These are phyloP conservation scores for Calonectria multiphialidica DNA, from an alignment of 2,329 filamentous ascomycete species.

Conservation along the genomic window DNA sequence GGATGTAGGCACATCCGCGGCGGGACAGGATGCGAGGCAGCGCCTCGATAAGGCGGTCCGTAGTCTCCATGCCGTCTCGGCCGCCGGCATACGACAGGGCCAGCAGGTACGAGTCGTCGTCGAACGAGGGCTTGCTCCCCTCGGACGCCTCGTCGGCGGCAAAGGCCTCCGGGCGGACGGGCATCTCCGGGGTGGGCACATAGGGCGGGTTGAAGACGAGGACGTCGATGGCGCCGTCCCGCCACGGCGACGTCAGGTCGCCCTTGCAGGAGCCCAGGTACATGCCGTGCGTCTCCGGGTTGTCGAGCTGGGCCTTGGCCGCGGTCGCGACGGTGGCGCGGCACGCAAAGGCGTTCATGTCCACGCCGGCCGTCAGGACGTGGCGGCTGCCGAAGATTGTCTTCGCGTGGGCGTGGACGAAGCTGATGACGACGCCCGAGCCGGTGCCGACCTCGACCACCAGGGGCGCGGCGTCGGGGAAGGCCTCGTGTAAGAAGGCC, in stretches of 20 bases:
- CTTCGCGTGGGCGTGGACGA: constrained; percentile 80
- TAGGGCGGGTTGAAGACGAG: constrained; percentile 98
- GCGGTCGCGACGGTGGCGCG: constrained; percentile 80
- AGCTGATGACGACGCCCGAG: constrained; percentile 93
- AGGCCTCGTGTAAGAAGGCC: constrained; percentile 75
- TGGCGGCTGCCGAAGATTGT: constrained; percentile 79
- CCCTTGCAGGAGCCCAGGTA: constrained; percentile 77
- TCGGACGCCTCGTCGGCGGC: constrained; percentile 38
- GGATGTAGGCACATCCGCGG: constrained; percentile 86
- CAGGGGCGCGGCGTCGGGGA: constrained; percentile 68
- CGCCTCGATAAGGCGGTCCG: constrained; percentile 79
- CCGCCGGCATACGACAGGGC: constrained; percentile 92
- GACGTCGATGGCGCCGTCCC: constrained; percentile 75
- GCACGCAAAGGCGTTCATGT: constrained; percentile 90
- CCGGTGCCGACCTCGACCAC: constrained; percentile 91
- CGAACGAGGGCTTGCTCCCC: constrained; percentile 66
- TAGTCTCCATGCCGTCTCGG: constrained; percentile 92
- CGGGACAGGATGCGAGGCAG: constrained; percentile 73
- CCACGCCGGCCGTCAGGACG: constrained; percentile 80
- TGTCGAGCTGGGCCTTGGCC: constrained; percentile 53
- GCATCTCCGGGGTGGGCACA: constrained; percentile 85
- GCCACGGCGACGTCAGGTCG: constrained; percentile 76
- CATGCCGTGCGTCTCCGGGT: constrained; percentile 53
- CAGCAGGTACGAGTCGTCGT: constrained; percentile 85
- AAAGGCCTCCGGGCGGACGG: constrained; percentile 58